A percentile compares a stretch with the other conserved stretches of the same genome.
phyloP scores from a whole-genome alignment of 306 rosid genomes.

The Nissolia schottii region DNA sequence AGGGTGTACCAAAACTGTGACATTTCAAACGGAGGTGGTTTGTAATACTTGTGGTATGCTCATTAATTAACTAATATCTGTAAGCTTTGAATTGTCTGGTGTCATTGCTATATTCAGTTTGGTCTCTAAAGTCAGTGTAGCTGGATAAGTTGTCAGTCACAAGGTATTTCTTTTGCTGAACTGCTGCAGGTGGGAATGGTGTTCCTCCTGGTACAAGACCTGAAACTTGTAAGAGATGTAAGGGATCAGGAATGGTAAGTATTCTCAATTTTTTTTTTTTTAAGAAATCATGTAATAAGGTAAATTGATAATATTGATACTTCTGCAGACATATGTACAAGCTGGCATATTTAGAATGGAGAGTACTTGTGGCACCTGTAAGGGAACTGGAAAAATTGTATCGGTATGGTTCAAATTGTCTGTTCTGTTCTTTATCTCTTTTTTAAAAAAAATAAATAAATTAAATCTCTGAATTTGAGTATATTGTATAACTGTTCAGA shows the following conservation, averaged over 20 bases:
- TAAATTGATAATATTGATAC: constrained; percentile 32
- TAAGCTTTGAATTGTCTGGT: background rate
- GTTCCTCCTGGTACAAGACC: constrained; percentile 97
- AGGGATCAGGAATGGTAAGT: constrained; percentile 96
- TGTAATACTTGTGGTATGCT: constrained; percentile 86
- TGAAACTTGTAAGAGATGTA: constrained; percentile 85
- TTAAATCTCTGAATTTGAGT: background rate
- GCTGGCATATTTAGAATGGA: constrained; percentile 88
- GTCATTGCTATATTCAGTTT: constrained; percentile 15
- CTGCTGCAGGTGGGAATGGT: constrained; percentile 82
- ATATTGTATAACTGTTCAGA: background rate
- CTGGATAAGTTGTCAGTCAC: background rate
- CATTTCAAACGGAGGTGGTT: constrained; percentile 66
- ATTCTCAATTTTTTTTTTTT: background rate
- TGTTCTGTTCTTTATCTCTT: background rate
- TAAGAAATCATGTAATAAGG: background rate
- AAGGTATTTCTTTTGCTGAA: constrained; percentile 1
- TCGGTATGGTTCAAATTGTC: constrained; percentile 48
- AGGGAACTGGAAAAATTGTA: constrained; percentile 76
- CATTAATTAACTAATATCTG: background rate
- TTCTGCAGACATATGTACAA: constrained; percentile 66
- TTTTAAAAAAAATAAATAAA: no score
- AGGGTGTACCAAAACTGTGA: constrained; percentile 73
- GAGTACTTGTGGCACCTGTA: constrained; percentile 65
- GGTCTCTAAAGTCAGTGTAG: background rate